These are phyloP conservation scores for Pterocarpus santalinus DNA, from an alignment of 306 rosid species.

Conservation along the genomic window DNA sequence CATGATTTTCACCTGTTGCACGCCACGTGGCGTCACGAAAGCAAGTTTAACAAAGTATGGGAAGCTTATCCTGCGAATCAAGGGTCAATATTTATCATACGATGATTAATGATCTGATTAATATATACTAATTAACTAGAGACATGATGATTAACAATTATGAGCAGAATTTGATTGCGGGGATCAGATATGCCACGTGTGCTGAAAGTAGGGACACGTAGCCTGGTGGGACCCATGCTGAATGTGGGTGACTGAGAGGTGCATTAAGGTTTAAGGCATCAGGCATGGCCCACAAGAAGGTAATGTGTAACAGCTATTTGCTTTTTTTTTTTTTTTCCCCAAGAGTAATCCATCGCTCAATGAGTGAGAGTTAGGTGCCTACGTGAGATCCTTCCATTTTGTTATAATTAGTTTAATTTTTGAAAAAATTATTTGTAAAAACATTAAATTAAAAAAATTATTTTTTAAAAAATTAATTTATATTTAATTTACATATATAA, in stretches of 20 bases:
- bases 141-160: background rate
- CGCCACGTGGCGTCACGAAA: background rate
- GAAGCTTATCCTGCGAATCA: background rate
- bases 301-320: background rate
- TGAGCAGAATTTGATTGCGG: background rate
- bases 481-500: too few species aligned
- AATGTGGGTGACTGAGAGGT: background rate
- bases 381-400: too few species aligned
- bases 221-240: slow-evolving; percentile 16
- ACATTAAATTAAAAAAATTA: too few species aligned
- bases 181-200: background rate
- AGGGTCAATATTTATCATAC: background rate
- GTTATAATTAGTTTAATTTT: too few species aligned
- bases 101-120: background rate
- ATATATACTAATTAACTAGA: background rate
- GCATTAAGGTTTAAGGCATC: background rate
- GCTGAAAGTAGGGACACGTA: slow-evolving; percentile 16
- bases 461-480: too few species aligned
- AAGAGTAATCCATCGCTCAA: too few species aligned
- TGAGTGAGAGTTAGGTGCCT: too few species aligned
- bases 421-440: too few species aligned
- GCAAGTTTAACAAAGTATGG: background rate
- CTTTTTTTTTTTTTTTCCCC: too few species aligned
- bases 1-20: background rate
- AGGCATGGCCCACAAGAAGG: background rate